Base-by-base conservation (phyloP, 2,329 filamentous ascomycete species). In the Drechmeria coniospora region DNA sequence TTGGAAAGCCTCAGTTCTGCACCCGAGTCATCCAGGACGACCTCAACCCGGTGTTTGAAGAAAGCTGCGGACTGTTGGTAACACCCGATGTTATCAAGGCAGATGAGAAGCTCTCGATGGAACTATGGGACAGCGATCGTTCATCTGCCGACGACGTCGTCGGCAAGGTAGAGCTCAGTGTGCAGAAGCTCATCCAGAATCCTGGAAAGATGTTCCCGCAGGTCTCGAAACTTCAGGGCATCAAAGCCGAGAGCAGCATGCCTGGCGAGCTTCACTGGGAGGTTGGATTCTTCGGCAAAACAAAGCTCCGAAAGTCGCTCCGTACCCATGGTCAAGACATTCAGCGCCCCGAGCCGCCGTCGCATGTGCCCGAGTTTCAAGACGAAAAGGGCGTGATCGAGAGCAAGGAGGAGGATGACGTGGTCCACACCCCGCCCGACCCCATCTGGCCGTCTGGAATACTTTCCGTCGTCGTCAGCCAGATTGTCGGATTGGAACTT, bases 1-100 rank as follows among this genome's bases (percentile, higher is more conserved):
- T 94, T 42, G 81, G 80, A 31, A 98, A 98, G 56, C 87, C 87
- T 2, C 92, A 93, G 70, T 95, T 93, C 54, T 94, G 86, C 53
- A 95, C 90, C 2, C 75, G 90, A 26, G 86, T 95, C 28, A 94
- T 95, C 37, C 83, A 87, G 28, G 87, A 95, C 45, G 79, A 94
- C 40, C 65, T 93, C 30, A 92, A 95, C 44, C 90, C 90, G 0
- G 65, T 93, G 4, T 95, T 92, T 61, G 80, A 90, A 44, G 90
- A 95, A 54, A 80, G 73, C 2, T 75, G 81, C 23, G 84, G 82
- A 2, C 63, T 95, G 12, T 60, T 94, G 11, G 81, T 98, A 5
- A 93, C 81, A 0, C 69, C 81, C 0, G 86, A 94, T 37, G 64
- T 93, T 29, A 82, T 95, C 59, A 92, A 90, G 53, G 87, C 80